Evolutionary conservation across 129 eudicot genomes (phyloP), one percentile per base, ranked within the genome.

Genomic region (Flaveria ramosissima): DNA sequence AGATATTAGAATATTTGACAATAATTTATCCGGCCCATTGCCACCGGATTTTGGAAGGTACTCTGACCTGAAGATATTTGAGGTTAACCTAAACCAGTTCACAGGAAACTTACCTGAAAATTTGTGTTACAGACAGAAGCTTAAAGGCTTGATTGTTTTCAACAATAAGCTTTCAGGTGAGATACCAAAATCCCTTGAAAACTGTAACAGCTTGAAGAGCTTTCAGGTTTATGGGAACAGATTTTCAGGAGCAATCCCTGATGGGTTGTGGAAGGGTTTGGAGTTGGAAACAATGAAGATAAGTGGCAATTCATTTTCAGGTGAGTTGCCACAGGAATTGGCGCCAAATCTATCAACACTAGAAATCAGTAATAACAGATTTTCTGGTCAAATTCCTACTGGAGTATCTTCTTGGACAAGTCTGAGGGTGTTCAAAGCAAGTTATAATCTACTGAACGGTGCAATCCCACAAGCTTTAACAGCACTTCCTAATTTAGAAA

Each of bases 1-100:
- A 11, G 74, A 86, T 23, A 0, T 92, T 59, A 60, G 77, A 62
- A 27, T 92, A 46, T 92, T 6, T 17, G 62, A 8, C 47, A 92
- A 92, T 63, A 80, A 85, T 5, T 66, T 90, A 43, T 81, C 92
- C 0, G 98, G 98, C 9, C 82, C 57, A 23, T 39, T 93, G 75
- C 96, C 98, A 15, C 92, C 83, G 7, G 96, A 90, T 55, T 82
- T 92, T 21, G 98, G 98, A 30, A 70, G 75, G 77, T 82, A 82
- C 80, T 92, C 98, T 1, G 80, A 3, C n/a, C 89, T 92, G 19
- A 4, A 30, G 62, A 56, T 12, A 2, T 88, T 92, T 27, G 82
- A 92, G 70, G 94, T 90, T 6, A 17, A 73, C 16, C 9, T 43
- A 9, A 92, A 92, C 77, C 66, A 59, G 13, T 83, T 92, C 48